Evolutionary conservation across 768 basidiomycete genomes (phyloP).

Genomic region (Agrocybe pediades): DNA sequence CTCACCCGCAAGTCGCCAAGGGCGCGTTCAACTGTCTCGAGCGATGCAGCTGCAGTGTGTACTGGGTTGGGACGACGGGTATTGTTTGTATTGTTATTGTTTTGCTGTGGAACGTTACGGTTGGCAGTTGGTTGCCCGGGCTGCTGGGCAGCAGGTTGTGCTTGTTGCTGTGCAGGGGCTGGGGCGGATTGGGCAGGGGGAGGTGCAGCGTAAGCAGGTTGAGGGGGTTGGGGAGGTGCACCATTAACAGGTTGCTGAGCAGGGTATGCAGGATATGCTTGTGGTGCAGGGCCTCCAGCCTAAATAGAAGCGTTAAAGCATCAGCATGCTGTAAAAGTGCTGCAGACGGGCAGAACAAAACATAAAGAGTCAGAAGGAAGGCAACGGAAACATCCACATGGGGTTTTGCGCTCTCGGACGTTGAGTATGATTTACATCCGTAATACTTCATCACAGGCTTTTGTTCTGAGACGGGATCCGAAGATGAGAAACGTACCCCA

Average conservation of each 20-base stretch:
- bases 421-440: conserved; percentile 29
- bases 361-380: conserved; percentile 51
- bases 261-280: conserved; percentile 10
- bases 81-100: too few species aligned
- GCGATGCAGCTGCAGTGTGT: conserved; percentile 72
- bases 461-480: neutral
- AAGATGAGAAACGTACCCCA: conserved; percentile 47
- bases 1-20: conserved; percentile 52
- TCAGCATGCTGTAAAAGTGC: neutral
- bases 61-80: conserved; percentile 47
- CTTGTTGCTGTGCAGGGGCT: conserved; percentile 25
- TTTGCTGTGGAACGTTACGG: conserved; percentile 10
- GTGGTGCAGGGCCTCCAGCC: conserved; percentile 10
- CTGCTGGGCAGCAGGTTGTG: conserved; percentile 26
- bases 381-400: conserved; percentile 59
- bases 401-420: conserved; percentile 42
- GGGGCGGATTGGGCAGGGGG: conserved; percentile 10
- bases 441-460: conserved; percentile 30
- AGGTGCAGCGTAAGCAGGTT: conserved; percentile 26
- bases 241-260: conserved; percentile 10
- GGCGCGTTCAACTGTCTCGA: conserved; percentile 66
- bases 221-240: conserved; percentile 4
- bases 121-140: conserved; percentile 3
- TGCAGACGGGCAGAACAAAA: neutral
- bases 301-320: neutral